Evolutionary conservation across 176 grass and related monocot species (phyloP).

Genomic region (Oryza glumipatula): DNA sequence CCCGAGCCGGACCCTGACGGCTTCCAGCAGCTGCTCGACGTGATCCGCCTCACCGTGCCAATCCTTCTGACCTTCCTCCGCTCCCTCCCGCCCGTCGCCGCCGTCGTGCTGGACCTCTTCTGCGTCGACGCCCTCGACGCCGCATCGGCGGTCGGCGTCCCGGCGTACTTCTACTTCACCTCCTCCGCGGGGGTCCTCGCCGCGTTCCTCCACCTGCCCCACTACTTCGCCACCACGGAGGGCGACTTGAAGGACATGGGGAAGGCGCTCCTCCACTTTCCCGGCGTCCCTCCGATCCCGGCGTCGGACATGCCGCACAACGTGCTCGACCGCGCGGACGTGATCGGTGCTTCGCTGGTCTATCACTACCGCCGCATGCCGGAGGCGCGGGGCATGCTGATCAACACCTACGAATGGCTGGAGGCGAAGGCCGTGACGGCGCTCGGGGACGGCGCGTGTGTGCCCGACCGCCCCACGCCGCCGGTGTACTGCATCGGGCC

Average conservation of each 20-base stretch:
- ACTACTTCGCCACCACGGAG: slow-evolving; percentile 27
- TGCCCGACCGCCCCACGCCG: slow-evolving; percentile 31
- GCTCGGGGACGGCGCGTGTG: slow-evolving; percentile 18
- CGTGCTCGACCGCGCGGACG: slow-evolving; percentile 8
- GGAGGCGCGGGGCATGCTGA: slow-evolving; percentile 39
- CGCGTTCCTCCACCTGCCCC: slow-evolving; percentile 48
- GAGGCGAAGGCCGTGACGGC: slow-evolving; percentile 35
- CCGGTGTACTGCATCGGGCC: slow-evolving; percentile 70
- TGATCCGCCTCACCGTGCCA: slow-evolving; percentile 34
- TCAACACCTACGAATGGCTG: slow-evolving; percentile 64
- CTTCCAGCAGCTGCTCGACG: slow-evolving; percentile 38
- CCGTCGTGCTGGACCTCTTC: slow-evolving; percentile 62
- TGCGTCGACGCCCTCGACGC: slow-evolving; percentile 53
- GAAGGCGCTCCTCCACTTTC: slow-evolving; percentile 41
- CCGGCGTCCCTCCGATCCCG: slow-evolving; percentile 53
- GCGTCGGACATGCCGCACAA: slow-evolving; percentile 48
- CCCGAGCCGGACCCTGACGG: slow-evolving; percentile 18
- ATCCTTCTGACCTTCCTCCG: slow-evolving; percentile 42
- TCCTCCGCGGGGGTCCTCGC: slow-evolving; percentile 42
- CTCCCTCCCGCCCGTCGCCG: slow-evolving; percentile 40
- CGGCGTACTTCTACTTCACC: slow-evolving; percentile 60
- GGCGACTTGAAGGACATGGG: slow-evolving; percentile 48
- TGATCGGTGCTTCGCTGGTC: slow-evolving; percentile 2
- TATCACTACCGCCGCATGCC: slow-evolving; percentile 30
- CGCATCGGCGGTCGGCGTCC: slow-evolving; percentile 17